Conservation (phyloP, 176 grass and related monocot species). For the Tillandsia fasciculata region DNA sequence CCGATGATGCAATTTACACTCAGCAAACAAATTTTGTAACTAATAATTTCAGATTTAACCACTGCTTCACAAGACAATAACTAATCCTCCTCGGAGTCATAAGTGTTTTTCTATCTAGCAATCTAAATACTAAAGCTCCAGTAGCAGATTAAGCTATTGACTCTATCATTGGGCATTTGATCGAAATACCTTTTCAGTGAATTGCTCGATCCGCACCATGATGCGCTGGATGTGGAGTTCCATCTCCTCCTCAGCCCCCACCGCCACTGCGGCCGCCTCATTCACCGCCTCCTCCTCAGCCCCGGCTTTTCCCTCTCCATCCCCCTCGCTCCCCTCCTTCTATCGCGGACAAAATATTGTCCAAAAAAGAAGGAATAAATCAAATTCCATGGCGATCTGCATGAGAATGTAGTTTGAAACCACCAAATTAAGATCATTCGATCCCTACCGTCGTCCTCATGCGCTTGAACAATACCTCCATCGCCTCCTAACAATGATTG, state of each 20-base stretch:
- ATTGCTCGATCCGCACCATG: constrained; percentile 62
- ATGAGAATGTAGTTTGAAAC: too few species aligned
- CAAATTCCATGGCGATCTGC: neutral
- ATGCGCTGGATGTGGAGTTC: constrained; percentile 66
- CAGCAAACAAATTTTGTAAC: too few species aligned
- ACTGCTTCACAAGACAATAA: too few species aligned
- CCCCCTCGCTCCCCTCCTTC: constrained; percentile 21
- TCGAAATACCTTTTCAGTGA: constrained; percentile 57
- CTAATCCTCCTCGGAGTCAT: too few species aligned
- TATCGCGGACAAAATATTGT: neutral
- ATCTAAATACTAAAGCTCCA: too few species aligned
- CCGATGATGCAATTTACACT: too few species aligned
- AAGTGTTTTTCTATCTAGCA: too few species aligned
- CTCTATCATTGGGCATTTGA: neutral
- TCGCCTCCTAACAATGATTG: too few species aligned
- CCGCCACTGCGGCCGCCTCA: constrained; percentile 5
- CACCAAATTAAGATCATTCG: neutral
- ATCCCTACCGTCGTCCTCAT: neutral
- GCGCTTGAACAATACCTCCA: constrained; percentile 8
- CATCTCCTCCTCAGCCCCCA: constrained; percentile 41
- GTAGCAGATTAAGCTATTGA: neutral
- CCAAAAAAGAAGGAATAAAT: neutral
- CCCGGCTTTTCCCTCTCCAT: constrained; percentile 16
- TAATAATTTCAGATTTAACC: too few species aligned
- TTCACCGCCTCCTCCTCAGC: constrained; percentile 7